phyloP scores from a whole-genome alignment of 306 rosid genomes.

The Fragaria vesca region DNA sequence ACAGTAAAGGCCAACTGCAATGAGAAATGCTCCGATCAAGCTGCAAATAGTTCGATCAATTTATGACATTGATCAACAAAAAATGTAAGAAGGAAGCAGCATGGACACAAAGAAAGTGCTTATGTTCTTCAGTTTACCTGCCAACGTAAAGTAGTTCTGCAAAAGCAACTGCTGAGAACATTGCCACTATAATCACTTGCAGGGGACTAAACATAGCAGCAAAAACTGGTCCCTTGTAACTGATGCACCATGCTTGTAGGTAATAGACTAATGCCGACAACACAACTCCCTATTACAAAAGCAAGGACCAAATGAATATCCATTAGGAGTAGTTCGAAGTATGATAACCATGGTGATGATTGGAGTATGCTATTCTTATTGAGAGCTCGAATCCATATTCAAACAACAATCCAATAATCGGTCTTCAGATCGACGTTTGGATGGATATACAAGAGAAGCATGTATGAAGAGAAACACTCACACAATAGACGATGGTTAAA shows the following conservation, averaged over 20 bases:
- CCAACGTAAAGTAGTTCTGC: conserved; percentile 30
- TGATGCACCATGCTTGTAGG: conserved; percentile 38
- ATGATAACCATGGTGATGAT: not conserved
- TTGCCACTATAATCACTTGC: conserved; percentile 21
- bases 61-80: not conserved
- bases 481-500: conserved; percentile 32
- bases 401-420: not conserved
- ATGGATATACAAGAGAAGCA: not conserved
- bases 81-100: not conserved
- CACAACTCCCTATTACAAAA: conserved; percentile 29
- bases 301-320: not conserved
- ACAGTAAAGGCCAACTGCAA: conserved; percentile 24
- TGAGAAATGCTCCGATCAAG: conserved; percentile 33
- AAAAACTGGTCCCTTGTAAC: conserved; percentile 40
- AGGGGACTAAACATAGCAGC: conserved; percentile 39
- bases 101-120: not conserved
- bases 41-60: conserved; percentile 6
- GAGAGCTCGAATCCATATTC: not conserved
- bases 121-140: conserved; percentile 20
- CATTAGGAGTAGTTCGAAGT: not conserved
- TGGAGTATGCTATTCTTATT: not conserved
- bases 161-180: conserved; percentile 32
- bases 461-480: conserved; percentile 11
- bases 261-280: conserved; percentile 26
- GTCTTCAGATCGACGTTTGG: not conserved